Evolutionary conservation across 164 flowering plant species (phyloP), one percentile per base, ranked within the genome.

Genomic region (Piper longum): DNA sequence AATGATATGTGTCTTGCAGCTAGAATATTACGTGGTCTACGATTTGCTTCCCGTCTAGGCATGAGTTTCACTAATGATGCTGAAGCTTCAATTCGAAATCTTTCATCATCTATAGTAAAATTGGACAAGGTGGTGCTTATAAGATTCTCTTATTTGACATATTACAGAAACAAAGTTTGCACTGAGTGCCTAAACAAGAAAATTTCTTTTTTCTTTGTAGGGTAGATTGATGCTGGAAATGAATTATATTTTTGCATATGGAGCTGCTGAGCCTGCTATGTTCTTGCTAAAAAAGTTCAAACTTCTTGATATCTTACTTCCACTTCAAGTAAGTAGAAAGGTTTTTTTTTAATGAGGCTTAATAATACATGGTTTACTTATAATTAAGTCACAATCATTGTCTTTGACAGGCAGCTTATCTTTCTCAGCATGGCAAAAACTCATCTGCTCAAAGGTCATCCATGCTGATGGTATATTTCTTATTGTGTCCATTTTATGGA

Each of bases 31-130:
- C 86, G 97, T 42, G 95, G 93, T 60, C 45, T 95, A 72, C 82
- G 99, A 70, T 80, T 95, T 68, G 99, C 96, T 17, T 97, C 96
- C 70, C 95, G 99, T 67, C 82, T 95, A 56, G 84, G 83, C 61
- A 66, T 87, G 63, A 77, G 85, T 41, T 71, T 95, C 64, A 78
- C 91, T 51, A 72, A 81, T 73, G 95, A 88, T 54, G 86, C 80
- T 61, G 89, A 80, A 17, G 61, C 64, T 67, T 95, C 97, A 56
- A 85, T 95, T 13, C 72, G 17, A 52, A 69, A 68, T 11, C 80
- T 76, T 67, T 73, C 79, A 64, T 66, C 77, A 11, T 83, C 93
- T 11, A 67, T 88, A 63, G 62, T 26, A 66, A 64, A 43, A 58
- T 78, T 95, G 73, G 57, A 52, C 72, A 78, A 80, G 93, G 96